Evolutionary conservation across 345 rosid genomes (phyloP).

Genomic region (Citrus mangshanensis): DNA sequence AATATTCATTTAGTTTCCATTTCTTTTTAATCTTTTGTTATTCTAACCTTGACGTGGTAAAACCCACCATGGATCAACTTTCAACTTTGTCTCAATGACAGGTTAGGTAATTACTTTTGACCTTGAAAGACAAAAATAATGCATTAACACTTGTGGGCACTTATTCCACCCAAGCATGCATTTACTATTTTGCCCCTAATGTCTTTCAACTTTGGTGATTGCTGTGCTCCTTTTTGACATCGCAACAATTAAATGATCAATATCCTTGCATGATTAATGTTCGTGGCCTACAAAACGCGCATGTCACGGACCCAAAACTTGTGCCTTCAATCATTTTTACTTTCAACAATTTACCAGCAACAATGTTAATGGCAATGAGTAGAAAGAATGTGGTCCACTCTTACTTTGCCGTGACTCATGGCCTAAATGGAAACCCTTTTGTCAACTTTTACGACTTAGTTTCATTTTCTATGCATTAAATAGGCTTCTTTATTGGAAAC

Average conservation of each 20-base stretch:
- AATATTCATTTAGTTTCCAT: too few relatives aligned
- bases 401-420: constrained; percentile 7
- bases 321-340: not conserved
- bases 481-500: constrained; percentile 2
- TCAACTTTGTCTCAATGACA: not conserved
- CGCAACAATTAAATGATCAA: not conserved
- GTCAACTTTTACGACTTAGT: not conserved
- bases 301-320: not conserved
- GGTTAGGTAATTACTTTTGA: constrained; percentile 11
- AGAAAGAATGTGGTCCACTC: constrained; percentile 3
- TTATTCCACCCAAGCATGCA: not conserved
- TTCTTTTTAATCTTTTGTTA: too few relatives aligned
- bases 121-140: not conserved
- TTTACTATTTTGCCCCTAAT: not conserved
- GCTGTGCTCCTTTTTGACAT: not conserved
- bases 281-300: constrained; percentile 9
- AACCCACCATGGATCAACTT: too few relatives aligned
- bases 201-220: not conserved
- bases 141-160: not conserved
- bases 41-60: too few relatives aligned
- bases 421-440: not conserved
- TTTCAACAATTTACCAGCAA: not conserved
- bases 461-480: not conserved
- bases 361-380: not conserved
- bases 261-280: not conserved